Percentiles rank a stretch among this genome's conserved stretches.
Evolutionary conservation across 106 monocot species (phyloP).

Genomic region (Chionographis japonica): DNA sequence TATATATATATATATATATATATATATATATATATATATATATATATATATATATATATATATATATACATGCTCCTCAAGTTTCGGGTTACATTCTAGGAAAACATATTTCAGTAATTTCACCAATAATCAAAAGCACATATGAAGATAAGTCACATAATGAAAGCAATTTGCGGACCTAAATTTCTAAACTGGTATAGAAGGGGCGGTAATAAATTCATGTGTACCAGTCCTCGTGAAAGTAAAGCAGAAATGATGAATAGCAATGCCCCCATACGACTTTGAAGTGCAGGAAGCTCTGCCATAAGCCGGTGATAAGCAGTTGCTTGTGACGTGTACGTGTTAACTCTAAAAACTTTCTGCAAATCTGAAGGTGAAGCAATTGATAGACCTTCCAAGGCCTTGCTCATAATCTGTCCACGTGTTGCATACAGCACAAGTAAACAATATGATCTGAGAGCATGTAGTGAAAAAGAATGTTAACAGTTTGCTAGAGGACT

Average conservation of each 20-base stretch:
- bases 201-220: background rate
- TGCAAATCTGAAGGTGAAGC: conserved; percentile 87
- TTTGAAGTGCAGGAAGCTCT: conserved; percentile 65
- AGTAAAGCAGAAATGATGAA: conserved; percentile 95
- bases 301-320: conserved; percentile 45
- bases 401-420: conserved; percentile 50
- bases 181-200: background rate
- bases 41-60: too few relatives aligned
- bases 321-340: conserved; percentile 36
- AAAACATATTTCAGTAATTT: too few relatives aligned
- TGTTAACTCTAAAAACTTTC: conserved; percentile 64
- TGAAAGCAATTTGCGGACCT: background rate
- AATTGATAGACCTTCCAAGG: conserved; percentile 66
- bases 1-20: too few relatives aligned
- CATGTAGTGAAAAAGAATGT: background rate
- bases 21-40: too few relatives aligned
- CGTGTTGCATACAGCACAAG: conserved; percentile 2
- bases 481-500: background rate
- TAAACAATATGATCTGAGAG: background rate
- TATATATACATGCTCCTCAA: too few relatives aligned
- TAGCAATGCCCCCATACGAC: conserved; percentile 81
- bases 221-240: conserved; percentile 77
- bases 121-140: too few relatives aligned
- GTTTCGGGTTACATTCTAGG: too few relatives aligned
- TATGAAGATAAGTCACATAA: background rate